phyloP scores from a whole-genome alignment of 306 rosid species.

The Medicago truncatula region DNA sequence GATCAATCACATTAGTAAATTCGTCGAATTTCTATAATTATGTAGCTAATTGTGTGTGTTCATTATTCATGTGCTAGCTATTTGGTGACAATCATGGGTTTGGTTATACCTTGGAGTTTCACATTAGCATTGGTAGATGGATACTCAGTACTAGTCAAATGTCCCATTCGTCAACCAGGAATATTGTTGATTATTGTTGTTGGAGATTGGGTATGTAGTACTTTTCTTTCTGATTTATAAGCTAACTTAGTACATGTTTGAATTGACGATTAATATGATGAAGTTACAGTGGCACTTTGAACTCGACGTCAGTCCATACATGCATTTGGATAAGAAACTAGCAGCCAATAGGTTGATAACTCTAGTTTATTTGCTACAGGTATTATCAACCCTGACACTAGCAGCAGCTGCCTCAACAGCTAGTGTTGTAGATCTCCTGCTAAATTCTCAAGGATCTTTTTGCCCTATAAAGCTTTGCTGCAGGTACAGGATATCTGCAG shows the following conservation, averaged over 20 bases:
- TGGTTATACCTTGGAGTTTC: conserved; percentile 94
- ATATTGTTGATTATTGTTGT: conserved; percentile 65
- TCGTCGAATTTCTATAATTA: conserved; percentile 25
- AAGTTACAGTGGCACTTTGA: background rate
- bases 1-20: conserved; percentile 12
- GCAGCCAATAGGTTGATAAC: conserved; percentile 29
- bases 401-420: conserved; percentile 84
- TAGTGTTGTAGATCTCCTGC: conserved; percentile 74
- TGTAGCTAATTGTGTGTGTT: conserved; percentile 16
- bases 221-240: conserved; percentile 26
- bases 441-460: conserved; percentile 49
- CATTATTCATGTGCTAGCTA: conserved; percentile 54
- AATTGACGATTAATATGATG: background rate
- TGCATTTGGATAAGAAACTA: background rate
- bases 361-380: conserved; percentile 45
- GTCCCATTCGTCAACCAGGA: conserved; percentile 79
- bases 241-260: background rate
- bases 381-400: conserved; percentile 71
- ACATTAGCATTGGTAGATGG: conserved; percentile 87
- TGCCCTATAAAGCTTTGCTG: conserved; percentile 66
- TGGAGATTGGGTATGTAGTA: conserved; percentile 84
- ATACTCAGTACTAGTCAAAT: conserved; percentile 71
- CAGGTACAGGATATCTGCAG: conserved; percentile 71
- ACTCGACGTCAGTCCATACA: background rate
- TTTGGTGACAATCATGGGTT: conserved; percentile 86